phyloP scores from a whole-genome alignment of 148 eudicot species.

The Vaccinium myrtillus region DNA sequence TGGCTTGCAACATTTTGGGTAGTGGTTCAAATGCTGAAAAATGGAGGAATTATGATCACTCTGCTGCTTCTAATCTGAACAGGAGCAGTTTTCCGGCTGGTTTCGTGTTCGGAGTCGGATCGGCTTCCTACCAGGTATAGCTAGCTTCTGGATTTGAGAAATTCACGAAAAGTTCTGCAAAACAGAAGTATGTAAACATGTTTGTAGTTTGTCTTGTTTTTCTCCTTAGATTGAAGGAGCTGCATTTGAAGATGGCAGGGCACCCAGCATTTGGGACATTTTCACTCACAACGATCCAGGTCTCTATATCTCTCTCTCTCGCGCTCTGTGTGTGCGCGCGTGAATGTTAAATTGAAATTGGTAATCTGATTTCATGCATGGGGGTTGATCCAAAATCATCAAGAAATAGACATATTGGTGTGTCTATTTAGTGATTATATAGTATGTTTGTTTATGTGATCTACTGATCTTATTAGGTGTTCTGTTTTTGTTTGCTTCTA shows the following conservation, averaged over 20 bases:
- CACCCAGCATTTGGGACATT: slow-evolving; percentile 26
- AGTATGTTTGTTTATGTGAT: too few relatives aligned
- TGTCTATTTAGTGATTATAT: too few relatives aligned
- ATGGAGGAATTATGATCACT: neutral
- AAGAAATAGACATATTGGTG: too few relatives aligned
- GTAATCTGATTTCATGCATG: too few relatives aligned
- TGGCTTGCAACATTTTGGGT: neutral
- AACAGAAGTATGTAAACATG: neutral
- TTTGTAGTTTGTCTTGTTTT: neutral
- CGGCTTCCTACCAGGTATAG: slow-evolving; percentile 2
- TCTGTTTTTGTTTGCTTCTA: too few relatives aligned
- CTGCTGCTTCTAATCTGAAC: neutral
- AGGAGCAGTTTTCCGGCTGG: slow-evolving; percentile 11
- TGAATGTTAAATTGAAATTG: neutral
- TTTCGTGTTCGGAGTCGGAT: slow-evolving; percentile 9
- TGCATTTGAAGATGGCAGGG: slow-evolving; percentile 21
- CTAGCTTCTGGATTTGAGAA: neutral
- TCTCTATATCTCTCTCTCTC: neutral
- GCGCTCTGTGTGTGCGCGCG: too few relatives aligned
- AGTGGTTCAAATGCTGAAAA: neutral
- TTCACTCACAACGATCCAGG: slow-evolving; percentile 33
- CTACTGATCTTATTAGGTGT: too few relatives aligned
- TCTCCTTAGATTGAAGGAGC: slow-evolving; percentile 25
- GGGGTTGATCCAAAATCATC: too few relatives aligned
- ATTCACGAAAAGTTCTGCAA: neutral